These are phyloP conservation scores for Exobasidium cylindrosporum DNA, from an alignment of 1,284 basidiomycete species.

Conservation along the genomic window DNA sequence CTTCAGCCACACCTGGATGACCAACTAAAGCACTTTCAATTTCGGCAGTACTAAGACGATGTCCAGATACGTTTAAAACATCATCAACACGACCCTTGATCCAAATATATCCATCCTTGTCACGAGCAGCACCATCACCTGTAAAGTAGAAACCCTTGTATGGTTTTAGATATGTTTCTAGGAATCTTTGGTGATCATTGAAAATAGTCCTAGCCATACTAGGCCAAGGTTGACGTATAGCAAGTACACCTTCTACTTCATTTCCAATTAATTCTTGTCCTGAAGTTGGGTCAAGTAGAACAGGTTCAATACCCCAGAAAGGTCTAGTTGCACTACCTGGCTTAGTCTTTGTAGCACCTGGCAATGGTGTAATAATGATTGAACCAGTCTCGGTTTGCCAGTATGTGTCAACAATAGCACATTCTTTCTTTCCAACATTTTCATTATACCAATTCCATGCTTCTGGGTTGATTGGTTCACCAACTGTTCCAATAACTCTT, in stretches of 20 bases:
- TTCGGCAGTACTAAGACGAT: constrained; percentile 93
- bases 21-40: constrained; percentile 93
- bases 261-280: constrained; percentile 76
- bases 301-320: constrained; percentile 92
- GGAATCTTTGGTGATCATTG: constrained; percentile 83
- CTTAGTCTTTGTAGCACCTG: constrained; percentile 91
- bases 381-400: constrained; percentile 94
- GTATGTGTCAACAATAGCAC: constrained; percentile 80
- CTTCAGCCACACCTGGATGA: constrained; percentile 92
- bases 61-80: constrained; percentile 71
- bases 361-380: constrained; percentile 90
- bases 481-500: constrained; percentile 86
- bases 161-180: constrained; percentile 88
- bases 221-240: constrained; percentile 84
- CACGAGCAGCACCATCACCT: constrained; percentile 90
- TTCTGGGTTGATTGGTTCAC: constrained; percentile 98
- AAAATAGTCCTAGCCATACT: constrained; percentile 92
- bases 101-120: constrained; percentile 83
- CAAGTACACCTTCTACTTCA: constrained; percentile 86
- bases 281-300: constrained; percentile 77
- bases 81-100: constrained; percentile 97
- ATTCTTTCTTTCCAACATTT: constrained; percentile 81
- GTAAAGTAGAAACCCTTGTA: constrained; percentile 78
- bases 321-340: constrained; percentile 94
- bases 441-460: constrained; percentile 99